Base-by-base conservation (phyloP, 805 yeast genomes). In the Yamadazyma kitorensis region DNA sequence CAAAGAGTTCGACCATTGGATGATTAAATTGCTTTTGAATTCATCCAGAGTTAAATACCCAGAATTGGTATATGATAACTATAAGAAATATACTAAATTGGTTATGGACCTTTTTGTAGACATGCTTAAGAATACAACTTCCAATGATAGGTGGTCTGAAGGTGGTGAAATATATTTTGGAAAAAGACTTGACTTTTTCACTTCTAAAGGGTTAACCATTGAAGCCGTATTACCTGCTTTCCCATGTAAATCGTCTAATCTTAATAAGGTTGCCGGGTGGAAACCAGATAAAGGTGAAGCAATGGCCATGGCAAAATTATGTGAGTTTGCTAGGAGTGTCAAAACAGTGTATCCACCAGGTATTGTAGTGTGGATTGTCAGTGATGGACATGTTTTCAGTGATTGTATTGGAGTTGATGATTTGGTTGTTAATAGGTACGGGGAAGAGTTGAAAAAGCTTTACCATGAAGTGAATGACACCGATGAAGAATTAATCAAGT, bases 351-450 rank as follows among this genome's bases (percentile, higher is more conserved):
- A 78, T 52, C 62, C 72, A 2, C 81, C 81, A 1, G 82, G 82
- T 2, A 56, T 76, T 55, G 66, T 70, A 36, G 51, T 76, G 20
- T 71, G 68, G 64, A 74, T 78, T 44, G 80, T 78, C 19, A 72
- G 79, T 49, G 83, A 78, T 45, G 82, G 83, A 0, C 83, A 78
- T 47, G 83, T 78, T 11, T 78, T 78, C 51, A 72, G 80, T 36
- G 82, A 78, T 49, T 77, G 82, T 43, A 49, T 78, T 49, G 80
- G 79, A 22, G 82, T 76, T 21, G 78, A 74, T 49, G 83, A 77
- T 48, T 63, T 61, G 24, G 63, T 64, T 33, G 82, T 78, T 24
- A 73, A 72, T 44, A 44, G 35, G 8, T 78, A 75, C 43, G 72
- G 78, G 1, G 47, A 42, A 4, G 60, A 64, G 19, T 61, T 78